Conservation (phyloP, 2,329 filamentous ascomycete genomes). For the Aspergillus phoenicis region DNA sequence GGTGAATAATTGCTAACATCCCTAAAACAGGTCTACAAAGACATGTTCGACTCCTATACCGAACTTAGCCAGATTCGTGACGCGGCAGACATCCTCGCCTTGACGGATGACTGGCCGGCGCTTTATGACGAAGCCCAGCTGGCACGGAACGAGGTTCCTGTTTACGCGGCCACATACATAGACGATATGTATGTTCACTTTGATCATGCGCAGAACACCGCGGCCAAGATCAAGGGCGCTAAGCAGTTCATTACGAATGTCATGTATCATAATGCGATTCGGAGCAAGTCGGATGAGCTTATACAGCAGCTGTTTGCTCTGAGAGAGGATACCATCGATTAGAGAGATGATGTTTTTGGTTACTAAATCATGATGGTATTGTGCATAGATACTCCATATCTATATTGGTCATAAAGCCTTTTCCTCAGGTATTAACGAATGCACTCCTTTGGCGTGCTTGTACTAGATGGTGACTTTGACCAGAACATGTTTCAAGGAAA, state of each 20-base stretch:
- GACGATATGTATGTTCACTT: conserved; percentile 94
- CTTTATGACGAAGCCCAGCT: conserved; percentile 78
- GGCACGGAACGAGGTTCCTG: conserved; percentile 74
- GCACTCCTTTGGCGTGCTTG: too few relatives aligned
- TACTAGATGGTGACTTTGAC: not conserved
- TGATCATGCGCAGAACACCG: conserved; percentile 72
- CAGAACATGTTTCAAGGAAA: not conserved
- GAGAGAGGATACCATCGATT: conserved; percentile 69
- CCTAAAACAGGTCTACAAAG: conserved; percentile 65
- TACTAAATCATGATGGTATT: not conserved
- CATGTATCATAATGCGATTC: conserved; percentile 83
- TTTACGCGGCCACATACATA: conserved; percentile 80
- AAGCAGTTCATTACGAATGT: conserved; percentile 84
- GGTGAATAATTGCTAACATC: not conserved
- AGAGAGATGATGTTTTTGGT: conserved; percentile 9
- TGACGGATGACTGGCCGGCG: conserved; percentile 68
- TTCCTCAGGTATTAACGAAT: too few relatives aligned
- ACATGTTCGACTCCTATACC: conserved; percentile 78
- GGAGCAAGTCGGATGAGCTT: conserved; percentile 73
- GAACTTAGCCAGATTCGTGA: conserved; percentile 71
- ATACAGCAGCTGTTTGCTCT: conserved; percentile 74
- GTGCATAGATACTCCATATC: not conserved
- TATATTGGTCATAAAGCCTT: not conserved
- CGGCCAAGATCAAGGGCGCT: conserved; percentile 70
- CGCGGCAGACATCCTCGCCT: conserved; percentile 71